phyloP scores from a whole-genome alignment of 306 rosid species.

The Corylus avellana region DNA sequence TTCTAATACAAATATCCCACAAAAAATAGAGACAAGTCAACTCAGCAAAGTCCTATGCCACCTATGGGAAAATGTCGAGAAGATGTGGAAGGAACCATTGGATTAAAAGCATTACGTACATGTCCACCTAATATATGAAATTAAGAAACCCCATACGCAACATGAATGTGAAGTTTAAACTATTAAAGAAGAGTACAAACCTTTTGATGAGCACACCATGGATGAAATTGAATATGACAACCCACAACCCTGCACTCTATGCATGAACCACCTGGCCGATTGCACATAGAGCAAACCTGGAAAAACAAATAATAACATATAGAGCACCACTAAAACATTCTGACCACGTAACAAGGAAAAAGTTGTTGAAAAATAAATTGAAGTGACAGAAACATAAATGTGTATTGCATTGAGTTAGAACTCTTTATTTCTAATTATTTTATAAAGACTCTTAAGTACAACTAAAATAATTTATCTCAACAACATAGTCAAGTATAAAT shows the following conservation, averaged over 20 bases:
- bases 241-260: slow-evolving; percentile 57
- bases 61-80: not conserved
- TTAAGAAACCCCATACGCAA: not conserved
- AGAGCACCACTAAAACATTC: slow-evolving; percentile 4
- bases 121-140: not conserved
- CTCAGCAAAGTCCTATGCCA: not conserved
- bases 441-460: not conserved
- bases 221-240: slow-evolving; percentile 62
- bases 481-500: not conserved
- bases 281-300: slow-evolving; percentile 66
- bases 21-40: not conserved
- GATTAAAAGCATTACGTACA: not conserved
- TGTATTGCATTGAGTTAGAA: not conserved
- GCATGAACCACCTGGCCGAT: slow-evolving; percentile 60
- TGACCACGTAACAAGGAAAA: slow-evolving; percentile 7
- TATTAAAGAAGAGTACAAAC: slow-evolving; percentile 29
- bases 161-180: not conserved
- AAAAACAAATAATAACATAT: slow-evolving; percentile 16
- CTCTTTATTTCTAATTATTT: not conserved
- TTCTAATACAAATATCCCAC: not conserved
- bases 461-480: not conserved
- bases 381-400: not conserved
- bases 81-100: not conserved
- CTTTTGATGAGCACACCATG: slow-evolving; percentile 82
- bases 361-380: slow-evolving; percentile 1